A percentile compares a stretch with the other conserved stretches of the same genome.
Conservation (phyloP, 2,329 filamentous ascomycete species). For the Penicillium paneum region DNA sequence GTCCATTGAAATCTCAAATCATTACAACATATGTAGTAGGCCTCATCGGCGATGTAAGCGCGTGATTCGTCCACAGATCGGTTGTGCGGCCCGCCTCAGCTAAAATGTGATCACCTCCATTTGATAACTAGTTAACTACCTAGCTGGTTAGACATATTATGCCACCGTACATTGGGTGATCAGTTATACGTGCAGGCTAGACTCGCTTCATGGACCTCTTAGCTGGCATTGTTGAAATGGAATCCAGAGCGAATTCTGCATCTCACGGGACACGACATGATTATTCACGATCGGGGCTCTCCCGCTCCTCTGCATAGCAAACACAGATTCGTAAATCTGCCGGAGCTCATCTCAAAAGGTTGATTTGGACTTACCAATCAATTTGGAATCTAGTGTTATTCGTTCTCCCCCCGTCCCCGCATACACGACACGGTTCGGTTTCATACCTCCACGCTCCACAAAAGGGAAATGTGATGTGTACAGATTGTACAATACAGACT, state of each 20-base stretch:
- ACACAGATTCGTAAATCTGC: background rate
- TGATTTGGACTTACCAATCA: background rate
- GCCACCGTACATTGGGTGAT: background rate
- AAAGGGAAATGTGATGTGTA: constrained; percentile 3
- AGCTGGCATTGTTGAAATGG: background rate
- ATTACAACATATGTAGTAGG: too few species aligned
- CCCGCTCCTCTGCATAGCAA: background rate
- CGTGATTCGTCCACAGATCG: background rate
- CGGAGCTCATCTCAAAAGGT: background rate
- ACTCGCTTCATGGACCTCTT: background rate
- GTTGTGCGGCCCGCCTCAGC: background rate
- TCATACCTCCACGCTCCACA: background rate
- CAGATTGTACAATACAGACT: background rate
- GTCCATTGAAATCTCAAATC: background rate
- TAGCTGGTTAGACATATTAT: background rate
- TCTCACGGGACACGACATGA: background rate
- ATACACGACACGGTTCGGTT: constrained; percentile 2
- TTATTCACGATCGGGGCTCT: constrained; percentile 1
- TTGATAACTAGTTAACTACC: background rate
- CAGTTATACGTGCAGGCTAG: background rate
- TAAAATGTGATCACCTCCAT: constrained; percentile 7
- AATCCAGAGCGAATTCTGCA: background rate
- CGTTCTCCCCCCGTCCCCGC: background rate
- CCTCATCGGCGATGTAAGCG: background rate
- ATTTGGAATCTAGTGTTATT: background rate